Base-by-base conservation (phyloP, 768 basidiomycete species). In the Lactarius trivialis region DNA sequence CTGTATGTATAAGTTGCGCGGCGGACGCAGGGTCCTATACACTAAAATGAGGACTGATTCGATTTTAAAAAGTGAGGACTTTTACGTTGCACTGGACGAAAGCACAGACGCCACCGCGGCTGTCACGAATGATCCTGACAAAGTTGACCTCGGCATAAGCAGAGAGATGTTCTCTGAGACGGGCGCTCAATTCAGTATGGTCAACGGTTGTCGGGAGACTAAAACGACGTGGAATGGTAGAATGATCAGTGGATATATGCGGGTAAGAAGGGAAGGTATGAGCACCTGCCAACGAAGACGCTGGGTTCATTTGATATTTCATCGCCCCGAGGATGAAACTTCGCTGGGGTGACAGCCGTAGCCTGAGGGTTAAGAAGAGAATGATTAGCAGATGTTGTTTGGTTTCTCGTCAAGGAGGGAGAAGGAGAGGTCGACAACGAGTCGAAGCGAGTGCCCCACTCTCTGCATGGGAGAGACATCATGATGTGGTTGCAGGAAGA, bases 1-100 rank as follows among this genome's bases (percentile, higher is more conserved):
- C 78, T 15, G 78, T 83, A 51, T 82, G 72, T 57, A 91, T 83
- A 63, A 91, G 76, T 49, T 73, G 71, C 24, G 81, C 75, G 1
- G 89, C 88, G 2, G 84, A 76, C 17, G 73, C 70, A 4, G 85
- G 77, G 65, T 84, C 78, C 89, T 91, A 64, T 48, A 15, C 34
- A 56, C 4, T 33, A 36, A 12, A 11, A 34, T 60, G 36, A 34
- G 53, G 17, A 59, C 15, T 48, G 28, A 24, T 33, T 57, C 34
- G 30, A 60, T 26, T 65, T 56, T n/a, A n/a, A n/a, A 53, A 49
- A 60, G 57, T 50, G 28, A 24, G 55, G 55, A 55, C 19, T 65
- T 78, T 49, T 68, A 90, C 91, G 78, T 89, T 81, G 78, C 89
- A 91, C 73, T 92, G 91, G 26, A 91, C 85, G 71, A 93, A 93